Conservation (phyloP, 148 eudicot species). For the Chenopodium album region DNA sequence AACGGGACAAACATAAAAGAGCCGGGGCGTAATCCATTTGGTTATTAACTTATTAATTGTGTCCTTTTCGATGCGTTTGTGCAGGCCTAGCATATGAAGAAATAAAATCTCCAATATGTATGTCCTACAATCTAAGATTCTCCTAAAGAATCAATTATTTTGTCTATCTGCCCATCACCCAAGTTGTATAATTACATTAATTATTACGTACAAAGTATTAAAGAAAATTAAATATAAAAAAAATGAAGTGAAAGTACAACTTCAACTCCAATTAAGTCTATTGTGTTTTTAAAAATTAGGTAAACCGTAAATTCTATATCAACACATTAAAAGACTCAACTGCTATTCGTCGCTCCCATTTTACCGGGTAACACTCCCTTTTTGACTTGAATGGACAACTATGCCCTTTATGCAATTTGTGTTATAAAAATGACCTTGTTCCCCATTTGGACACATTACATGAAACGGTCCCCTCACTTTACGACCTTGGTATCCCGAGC, state of each 20-base stretch:
- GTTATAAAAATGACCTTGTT: too few species aligned
- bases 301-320: background rate
- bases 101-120: background rate
- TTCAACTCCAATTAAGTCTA: background rate
- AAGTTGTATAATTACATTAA: background rate
- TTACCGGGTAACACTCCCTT: too few species aligned
- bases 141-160: background rate
- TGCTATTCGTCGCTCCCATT: too few species aligned
- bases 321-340: too few species aligned
- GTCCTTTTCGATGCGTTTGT: background rate
- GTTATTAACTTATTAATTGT: background rate
- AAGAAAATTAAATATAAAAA: background rate
- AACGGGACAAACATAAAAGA: too few species aligned
- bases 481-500: too few species aligned
- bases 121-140: constrained; percentile 3
- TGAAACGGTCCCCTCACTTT: too few species aligned
- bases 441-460: too few species aligned
- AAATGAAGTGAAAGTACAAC: background rate
- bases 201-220: background rate
- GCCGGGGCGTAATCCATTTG: background rate
- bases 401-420: too few species aligned
- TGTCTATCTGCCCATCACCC: background rate
- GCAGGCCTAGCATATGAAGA: background rate
- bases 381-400: too few species aligned
- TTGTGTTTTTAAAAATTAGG: background rate